Percentiles rank a stretch among this genome's conserved stretches.
Conservation (phyloP, 2,329 filamentous ascomycete species). For the Aspergillus transmontanensis region DNA sequence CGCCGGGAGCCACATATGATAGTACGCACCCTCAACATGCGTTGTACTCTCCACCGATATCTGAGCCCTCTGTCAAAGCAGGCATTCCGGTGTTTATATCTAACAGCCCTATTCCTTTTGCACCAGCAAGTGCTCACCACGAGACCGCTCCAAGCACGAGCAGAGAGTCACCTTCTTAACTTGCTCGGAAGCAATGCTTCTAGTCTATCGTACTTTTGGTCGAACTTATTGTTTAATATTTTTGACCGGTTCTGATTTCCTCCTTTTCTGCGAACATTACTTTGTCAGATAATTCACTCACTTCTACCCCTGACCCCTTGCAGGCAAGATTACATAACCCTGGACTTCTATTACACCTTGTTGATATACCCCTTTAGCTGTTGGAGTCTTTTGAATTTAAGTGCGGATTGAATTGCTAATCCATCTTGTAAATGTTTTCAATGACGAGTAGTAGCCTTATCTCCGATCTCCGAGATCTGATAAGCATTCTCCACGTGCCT, state of each 20-base stretch:
- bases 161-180: not conserved
- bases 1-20: constrained; percentile 18
- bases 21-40: constrained; percentile 21
- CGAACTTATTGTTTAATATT: not conserved
- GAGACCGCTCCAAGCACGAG: not conserved
- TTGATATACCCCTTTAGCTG: constrained; percentile 18
- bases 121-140: constrained; percentile 15
- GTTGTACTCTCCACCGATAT: constrained; percentile 33
- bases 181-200: not conserved
- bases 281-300: not conserved
- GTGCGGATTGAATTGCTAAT: not conserved
- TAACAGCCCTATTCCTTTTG: constrained; percentile 48
- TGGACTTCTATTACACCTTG: constrained; percentile 3
- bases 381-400: constrained; percentile 11
- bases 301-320: not conserved
- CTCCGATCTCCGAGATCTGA: constrained; percentile 21
- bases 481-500: constrained; percentile 8
- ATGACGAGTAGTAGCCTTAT: constrained; percentile 11
- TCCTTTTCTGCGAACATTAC: not conserved
- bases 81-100: constrained; percentile 55
- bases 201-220: not conserved
- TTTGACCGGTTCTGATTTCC: not conserved
- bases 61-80: constrained; percentile 39
- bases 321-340: not conserved
- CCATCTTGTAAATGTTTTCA: not conserved